Conservation (phyloP, 2,329 filamentous ascomycete species). For the Xylariaceae sp. region DNA sequence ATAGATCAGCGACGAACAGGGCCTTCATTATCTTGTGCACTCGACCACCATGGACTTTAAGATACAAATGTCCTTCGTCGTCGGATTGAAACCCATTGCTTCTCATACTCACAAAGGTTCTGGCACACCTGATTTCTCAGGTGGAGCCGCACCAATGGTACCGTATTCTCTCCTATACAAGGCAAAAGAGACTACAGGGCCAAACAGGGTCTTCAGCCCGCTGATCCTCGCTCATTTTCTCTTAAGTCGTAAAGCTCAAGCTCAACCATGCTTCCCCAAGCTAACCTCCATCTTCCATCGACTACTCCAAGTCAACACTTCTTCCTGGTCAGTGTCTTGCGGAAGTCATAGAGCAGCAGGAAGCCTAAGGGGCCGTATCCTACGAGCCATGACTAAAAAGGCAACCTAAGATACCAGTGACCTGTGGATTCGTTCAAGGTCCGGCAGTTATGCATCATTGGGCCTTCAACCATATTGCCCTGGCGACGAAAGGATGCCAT, state of each 20-base stretch:
- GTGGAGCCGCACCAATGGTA: conserved; percentile 16
- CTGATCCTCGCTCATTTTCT: conserved; percentile 12
- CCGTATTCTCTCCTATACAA: conserved; percentile 12
- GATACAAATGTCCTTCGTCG: conserved; percentile 18
- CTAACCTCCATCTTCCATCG: conserved; percentile 14
- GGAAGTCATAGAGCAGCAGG: conserved; percentile 21
- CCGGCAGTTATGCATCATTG: conserved; percentile 21
- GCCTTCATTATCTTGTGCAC: conserved; percentile 22
- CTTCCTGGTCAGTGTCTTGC: conserved; percentile 24
- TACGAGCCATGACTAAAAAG: conserved; percentile 27
- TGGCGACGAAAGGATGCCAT: conserved; percentile 15
- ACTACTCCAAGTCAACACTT: conserved; percentile 25
- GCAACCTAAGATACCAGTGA: conserved; percentile 27
- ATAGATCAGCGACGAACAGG: conserved; percentile 18
- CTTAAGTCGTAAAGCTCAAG: conserved; percentile 12
- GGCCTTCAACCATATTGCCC: conserved; percentile 17
- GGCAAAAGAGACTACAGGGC: conserved; percentile 19
- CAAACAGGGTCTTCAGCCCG: conserved; percentile 19
- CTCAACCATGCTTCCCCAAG: conserved; percentile 15
- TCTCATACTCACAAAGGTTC: conserved; percentile 21
- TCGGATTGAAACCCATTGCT: conserved; percentile 17
- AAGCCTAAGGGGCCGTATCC: conserved; percentile 28
- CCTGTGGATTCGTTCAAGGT: conserved; percentile 27
- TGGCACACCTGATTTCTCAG: conserved; percentile 17
- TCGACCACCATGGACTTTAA: conserved; percentile 19